phyloP scores from a whole-genome alignment of 225 moss, liverwort and hornwort species.

The Antitrichia curtipendula region DNA sequence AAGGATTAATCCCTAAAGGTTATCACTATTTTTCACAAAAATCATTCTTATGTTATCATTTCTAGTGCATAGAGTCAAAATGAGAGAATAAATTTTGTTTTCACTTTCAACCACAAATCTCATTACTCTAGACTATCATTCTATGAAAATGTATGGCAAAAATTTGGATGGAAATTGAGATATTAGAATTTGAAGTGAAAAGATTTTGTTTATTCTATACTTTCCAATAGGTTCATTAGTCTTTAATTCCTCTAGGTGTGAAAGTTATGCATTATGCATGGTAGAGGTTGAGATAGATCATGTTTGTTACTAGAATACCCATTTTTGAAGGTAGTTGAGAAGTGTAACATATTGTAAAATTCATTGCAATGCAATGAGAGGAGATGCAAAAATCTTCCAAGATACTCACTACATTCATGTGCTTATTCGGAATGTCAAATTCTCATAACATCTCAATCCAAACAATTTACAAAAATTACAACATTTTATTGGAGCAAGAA shows the following conservation, averaged over 20 bases:
- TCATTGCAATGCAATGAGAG: neutral
- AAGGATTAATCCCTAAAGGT: too few relatives aligned
- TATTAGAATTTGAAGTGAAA: neutral
- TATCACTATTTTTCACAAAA: neutral
- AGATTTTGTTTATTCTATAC: too few relatives aligned
- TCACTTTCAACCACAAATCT: too few relatives aligned
- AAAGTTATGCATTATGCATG: neutral
- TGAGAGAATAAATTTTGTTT: neutral
- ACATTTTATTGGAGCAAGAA: neutral
- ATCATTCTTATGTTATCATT: fast-evolving
- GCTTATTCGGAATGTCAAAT: neutral
- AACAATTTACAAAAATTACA: neutral
- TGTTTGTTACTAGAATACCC: too few relatives aligned
- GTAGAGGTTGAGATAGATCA: neutral
- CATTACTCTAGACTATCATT: neutral
- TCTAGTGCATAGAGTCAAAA: fast-evolving
- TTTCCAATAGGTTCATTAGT: neutral
- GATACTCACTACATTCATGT: too few relatives aligned
- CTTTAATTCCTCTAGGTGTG: neutral
- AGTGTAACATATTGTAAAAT: neutral
- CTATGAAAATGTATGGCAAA: neutral
- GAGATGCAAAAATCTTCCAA: neutral
- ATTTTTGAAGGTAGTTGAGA: neutral
- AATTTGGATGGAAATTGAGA: neutral
- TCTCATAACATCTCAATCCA: neutral